Conservation (phyloP, 2,329 filamentous ascomycete genomes). For the Fusarium decemcellulare region DNA sequence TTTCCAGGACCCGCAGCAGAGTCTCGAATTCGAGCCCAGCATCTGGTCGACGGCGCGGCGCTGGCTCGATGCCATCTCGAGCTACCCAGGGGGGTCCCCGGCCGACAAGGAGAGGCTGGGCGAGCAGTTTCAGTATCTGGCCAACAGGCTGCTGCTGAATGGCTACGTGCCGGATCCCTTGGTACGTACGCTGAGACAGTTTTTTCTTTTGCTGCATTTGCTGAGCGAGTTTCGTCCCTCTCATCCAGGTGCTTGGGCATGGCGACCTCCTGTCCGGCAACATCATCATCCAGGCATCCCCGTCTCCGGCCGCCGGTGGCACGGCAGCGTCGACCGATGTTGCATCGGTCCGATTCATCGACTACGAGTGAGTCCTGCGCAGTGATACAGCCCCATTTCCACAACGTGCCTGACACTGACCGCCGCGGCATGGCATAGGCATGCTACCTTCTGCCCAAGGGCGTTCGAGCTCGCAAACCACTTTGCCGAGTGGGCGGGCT, state of each 20-base stretch:
- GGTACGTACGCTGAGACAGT: slow-evolving; percentile 32
- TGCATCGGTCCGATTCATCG: slow-evolving; percentile 40
- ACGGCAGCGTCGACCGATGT: background rate
- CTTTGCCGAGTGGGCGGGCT: slow-evolving; percentile 43
- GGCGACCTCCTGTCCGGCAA: slow-evolving; percentile 41
- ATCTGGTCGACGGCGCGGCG: slow-evolving; percentile 42
- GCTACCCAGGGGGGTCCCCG: slow-evolving; percentile 1
- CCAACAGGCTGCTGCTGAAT: slow-evolving; percentile 17
- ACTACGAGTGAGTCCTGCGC: slow-evolving; percentile 34
- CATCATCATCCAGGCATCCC: slow-evolving; percentile 37
- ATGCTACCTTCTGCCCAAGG: slow-evolving; percentile 40
- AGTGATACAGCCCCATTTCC: slow-evolving; percentile 11
- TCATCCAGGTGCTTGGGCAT: slow-evolving; percentile 38
- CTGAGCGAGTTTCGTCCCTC: background rate
- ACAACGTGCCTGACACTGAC: background rate
- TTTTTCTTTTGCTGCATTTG: background rate
- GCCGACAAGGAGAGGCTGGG: slow-evolving; percentile 17
- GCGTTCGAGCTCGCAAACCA: slow-evolving; percentile 43
- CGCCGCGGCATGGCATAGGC: slow-evolving; percentile 20
- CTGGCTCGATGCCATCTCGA: slow-evolving; percentile 37
- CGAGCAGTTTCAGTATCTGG: slow-evolving; percentile 35
- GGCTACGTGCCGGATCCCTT: slow-evolving; percentile 25
- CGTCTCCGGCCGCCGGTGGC: background rate
- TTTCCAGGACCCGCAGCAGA: background rate
- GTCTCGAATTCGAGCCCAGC: slow-evolving; percentile 26